Conservation (phyloP, 2,329 filamentous ascomycete genomes). For the Ophiocordyceps sinensis region DNA sequence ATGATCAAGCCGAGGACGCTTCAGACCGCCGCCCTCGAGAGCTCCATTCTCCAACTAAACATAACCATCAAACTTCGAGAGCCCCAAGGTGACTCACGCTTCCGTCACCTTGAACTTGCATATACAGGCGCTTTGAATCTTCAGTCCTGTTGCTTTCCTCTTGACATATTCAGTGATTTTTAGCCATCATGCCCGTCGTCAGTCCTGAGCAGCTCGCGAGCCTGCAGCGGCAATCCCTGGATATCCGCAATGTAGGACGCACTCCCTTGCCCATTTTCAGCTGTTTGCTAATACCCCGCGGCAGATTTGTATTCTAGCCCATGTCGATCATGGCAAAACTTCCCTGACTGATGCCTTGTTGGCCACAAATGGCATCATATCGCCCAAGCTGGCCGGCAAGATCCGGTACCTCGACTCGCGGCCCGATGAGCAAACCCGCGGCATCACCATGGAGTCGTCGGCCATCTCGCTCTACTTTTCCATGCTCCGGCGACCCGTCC, state of each 20-base stretch:
- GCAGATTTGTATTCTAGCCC: slow-evolving; percentile 86
- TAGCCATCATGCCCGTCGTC: slow-evolving; percentile 70
- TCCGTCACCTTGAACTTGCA: neutral
- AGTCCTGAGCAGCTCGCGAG: slow-evolving; percentile 78
- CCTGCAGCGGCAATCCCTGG: slow-evolving; percentile 75
- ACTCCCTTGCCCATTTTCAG: too few relatives aligned
- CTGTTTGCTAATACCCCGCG: neutral
- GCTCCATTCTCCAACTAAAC: too few relatives aligned
- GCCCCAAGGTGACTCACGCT: too few relatives aligned
- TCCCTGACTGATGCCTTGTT: slow-evolving; percentile 92
- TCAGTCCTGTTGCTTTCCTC: too few relatives aligned
- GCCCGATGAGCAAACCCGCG: slow-evolving; percentile 86
- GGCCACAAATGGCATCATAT: slow-evolving; percentile 98
- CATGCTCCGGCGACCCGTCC: slow-evolving; percentile 60
- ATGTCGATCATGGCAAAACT: slow-evolving; percentile 97
- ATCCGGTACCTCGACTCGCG: slow-evolving; percentile 94
- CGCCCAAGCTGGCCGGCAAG: slow-evolving; percentile 91
- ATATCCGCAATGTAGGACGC: slow-evolving; percentile 73
- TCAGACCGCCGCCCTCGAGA: too few relatives aligned
- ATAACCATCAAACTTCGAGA: too few relatives aligned
- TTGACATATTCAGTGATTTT: neutral
- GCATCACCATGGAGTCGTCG: slow-evolving; percentile 99
- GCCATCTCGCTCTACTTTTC: slow-evolving; percentile 95
- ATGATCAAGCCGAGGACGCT: too few relatives aligned
- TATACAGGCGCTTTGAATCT: neutral